These are phyloP conservation scores for Nakazawaea holstii DNA, from an alignment of 805 yeast genomes.

Conservation along the genomic window DNA sequence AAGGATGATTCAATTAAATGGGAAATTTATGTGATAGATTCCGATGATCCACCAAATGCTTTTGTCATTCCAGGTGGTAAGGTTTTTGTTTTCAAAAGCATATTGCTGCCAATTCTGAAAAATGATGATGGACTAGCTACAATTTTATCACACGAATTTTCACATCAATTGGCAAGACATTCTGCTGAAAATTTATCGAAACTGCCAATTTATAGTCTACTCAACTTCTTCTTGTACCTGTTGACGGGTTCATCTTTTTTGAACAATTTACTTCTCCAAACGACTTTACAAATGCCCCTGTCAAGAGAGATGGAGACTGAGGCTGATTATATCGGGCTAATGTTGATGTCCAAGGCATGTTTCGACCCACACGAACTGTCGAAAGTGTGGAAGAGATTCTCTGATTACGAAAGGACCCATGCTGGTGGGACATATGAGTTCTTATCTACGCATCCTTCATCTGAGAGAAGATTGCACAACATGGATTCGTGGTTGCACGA, in stretches of 20 bases:
- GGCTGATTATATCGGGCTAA: constrained; percentile 91
- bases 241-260: constrained; percentile 55
- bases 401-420: constrained; percentile 36
- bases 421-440: constrained; percentile 45
- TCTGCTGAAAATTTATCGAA: constrained; percentile 76
- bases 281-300: constrained; percentile 71
- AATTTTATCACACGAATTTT: constrained; percentile 86
- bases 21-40: constrained; percentile 76
- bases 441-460: constrained; percentile 86
- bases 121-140: constrained; percentile 95
- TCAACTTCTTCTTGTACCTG: constrained; percentile 49
- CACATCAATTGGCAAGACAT: constrained; percentile 93
- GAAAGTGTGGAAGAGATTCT: constrained; percentile 80
- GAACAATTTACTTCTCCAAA: constrained; percentile 45
- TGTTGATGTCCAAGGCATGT: constrained; percentile 89
- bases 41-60: constrained; percentile 86
- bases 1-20: constrained; percentile 38
- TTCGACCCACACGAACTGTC: constrained; percentile 73
- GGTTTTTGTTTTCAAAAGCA: constrained; percentile 81
- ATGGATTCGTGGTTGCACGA: constrained; percentile 65
- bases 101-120: constrained; percentile 71
- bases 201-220: constrained; percentile 61
- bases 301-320: constrained; percentile 93
- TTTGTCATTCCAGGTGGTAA: constrained; percentile 95
- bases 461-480: constrained; percentile 62